Base-by-base conservation (phyloP, 768 basidiomycete genomes). In the Mrakia blollopis region DNA sequence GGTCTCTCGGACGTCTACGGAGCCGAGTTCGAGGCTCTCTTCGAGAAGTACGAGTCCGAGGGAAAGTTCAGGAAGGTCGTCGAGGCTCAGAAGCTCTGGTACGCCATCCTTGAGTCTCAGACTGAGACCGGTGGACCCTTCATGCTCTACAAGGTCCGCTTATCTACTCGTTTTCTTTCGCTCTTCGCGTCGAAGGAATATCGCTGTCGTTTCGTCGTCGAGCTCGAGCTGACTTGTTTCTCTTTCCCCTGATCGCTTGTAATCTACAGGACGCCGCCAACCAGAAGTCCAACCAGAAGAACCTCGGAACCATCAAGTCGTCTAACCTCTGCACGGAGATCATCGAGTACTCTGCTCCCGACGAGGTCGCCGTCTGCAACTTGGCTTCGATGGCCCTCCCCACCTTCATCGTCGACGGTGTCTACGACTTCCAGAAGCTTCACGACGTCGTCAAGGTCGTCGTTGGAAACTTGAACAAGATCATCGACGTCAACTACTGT, bases 301-400 rank as follows among this genome's bases (percentile, higher is more conserved):
- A 99, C 85, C 87, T 99, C 37, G 97, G 97, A 41, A 96, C 93
- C 11, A 98, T 99, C 90, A 98, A 97, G 86, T 98, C 94, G 0
- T 98, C 96, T 71, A 99, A 99, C 83, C 87, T 99, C 67, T 99
- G 97, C 87, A 98, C 96, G 7, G 97, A 98, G 84, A 98, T 99
- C 83, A 92, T 99, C 83, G 92, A 99, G 84, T 98, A 98, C 86
- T 96, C 94, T 63, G 88, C 96, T 16, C 94, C 97, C 0, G 97
- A 98, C 74, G 97, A 98, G 84, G 93, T 91, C 52, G 97, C 97
- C 52, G 97, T 98, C 44, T 99, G 97, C 88, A 99, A 98, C 84
- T 89, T 99, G 72, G 97, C 97, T 10, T 99, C 97, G 16, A 88
- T 99, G 79, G 94, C 97, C 3, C 89, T 98, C 2, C 96, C 97